Conservation (phyloP, 768 basidiomycete genomes). For the Trametes cingulata region DNA sequence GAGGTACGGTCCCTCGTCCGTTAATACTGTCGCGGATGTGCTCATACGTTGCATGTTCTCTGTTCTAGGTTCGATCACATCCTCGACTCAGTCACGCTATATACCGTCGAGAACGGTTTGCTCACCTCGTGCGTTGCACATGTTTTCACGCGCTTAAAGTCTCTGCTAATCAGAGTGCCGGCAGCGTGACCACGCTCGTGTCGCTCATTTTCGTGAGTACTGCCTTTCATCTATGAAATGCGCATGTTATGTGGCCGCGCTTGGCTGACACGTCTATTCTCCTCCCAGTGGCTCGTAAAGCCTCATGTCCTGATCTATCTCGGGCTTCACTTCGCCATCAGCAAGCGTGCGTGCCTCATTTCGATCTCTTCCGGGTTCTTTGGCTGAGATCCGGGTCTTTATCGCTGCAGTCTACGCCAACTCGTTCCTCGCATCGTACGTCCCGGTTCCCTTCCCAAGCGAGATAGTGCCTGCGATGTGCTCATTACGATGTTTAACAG, state of each 20-base stretch:
- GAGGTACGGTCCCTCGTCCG: constrained; percentile 21
- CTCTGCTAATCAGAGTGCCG: constrained; percentile 3
- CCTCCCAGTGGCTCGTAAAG: constrained; percentile 29
- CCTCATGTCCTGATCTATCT: constrained; percentile 31
- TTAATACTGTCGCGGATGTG: not conserved
- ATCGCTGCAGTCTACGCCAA: constrained; percentile 30
- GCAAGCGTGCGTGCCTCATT: constrained; percentile 28
- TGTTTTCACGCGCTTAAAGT: not conserved
- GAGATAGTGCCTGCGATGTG: constrained; percentile 2
- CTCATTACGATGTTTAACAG: constrained; percentile 13
- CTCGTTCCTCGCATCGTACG: constrained; percentile 32
- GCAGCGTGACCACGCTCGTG: constrained; percentile 24
- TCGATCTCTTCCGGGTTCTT: not conserved
- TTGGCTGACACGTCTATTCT: not conserved
- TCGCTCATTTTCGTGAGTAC: constrained; percentile 31
- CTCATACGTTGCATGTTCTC: not conserved
- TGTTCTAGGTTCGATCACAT: constrained; percentile 28
- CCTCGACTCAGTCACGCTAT: constrained; percentile 30
- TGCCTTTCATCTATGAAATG: constrained; percentile 2
- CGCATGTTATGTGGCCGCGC: not conserved
- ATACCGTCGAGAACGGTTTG: constrained; percentile 31
- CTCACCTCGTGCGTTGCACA: constrained; percentile 28
- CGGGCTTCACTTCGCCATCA: constrained; percentile 32
- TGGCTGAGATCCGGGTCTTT: constrained; percentile 14
- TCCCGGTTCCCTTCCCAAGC: not conserved